These are phyloP conservation scores for Hordeum marinum DNA, from an alignment of 176 grass and related monocot genomes.

Conservation along the genomic window DNA sequence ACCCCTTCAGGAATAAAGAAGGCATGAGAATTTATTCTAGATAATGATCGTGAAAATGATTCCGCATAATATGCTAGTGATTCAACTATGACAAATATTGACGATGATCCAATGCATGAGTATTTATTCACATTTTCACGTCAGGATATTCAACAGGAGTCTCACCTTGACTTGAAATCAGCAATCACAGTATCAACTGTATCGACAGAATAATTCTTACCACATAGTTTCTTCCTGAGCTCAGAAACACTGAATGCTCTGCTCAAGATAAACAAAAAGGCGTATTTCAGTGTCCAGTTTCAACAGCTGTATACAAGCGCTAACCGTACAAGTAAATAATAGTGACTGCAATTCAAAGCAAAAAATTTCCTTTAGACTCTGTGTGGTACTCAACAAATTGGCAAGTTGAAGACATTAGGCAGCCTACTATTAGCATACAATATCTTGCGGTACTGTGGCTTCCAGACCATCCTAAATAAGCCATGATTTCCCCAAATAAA, in stretches of 20 bases:
- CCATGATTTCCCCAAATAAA: not conserved
- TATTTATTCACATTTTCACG: not conserved
- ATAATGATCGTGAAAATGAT: too few relatives aligned
- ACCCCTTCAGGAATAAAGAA: constrained; percentile 45
- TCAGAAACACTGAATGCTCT: constrained; percentile 80
- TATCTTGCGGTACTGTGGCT: not conserved
- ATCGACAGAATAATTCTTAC: constrained; percentile 58
- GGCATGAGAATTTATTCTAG: too few relatives aligned
- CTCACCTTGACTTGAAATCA: constrained; percentile 65
- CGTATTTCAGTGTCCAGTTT: constrained; percentile 19
- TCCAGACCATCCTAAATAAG: not conserved
- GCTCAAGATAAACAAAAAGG: constrained; percentile 14
- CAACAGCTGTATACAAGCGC: not conserved
- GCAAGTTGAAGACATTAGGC: not conserved
- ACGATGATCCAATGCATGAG: not conserved
- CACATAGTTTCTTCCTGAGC: constrained; percentile 74
- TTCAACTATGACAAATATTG: not conserved
- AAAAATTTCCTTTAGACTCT: not conserved
- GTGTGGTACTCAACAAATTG: not conserved
- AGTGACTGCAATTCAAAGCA: not conserved
- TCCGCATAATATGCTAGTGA: too few relatives aligned
- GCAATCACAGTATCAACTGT: constrained; percentile 57
- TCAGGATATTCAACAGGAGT: not conserved
- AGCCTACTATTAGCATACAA: not conserved
- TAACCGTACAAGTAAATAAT: not conserved